Evolutionary conservation across 345 rosid genomes (phyloP).

Genomic region (Boechera divaricarpa): DNA sequence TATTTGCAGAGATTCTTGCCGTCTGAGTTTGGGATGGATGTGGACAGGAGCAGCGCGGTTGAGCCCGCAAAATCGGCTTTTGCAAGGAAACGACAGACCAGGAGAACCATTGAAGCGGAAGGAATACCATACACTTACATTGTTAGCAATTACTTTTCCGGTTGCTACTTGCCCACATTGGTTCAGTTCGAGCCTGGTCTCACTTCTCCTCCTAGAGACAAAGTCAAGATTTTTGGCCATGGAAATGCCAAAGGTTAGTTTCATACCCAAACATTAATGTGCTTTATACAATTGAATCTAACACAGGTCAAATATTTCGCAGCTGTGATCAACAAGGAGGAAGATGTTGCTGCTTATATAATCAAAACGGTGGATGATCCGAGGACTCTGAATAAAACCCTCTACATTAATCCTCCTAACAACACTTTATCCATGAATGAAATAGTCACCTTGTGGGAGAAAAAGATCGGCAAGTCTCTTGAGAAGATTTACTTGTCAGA

Average conservation of each 20-base stretch:
- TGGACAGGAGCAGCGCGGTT: conserved; percentile 55
- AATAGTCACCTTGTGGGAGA: conserved; percentile 69
- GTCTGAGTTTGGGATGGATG: conserved; percentile 74
- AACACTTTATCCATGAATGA: conserved; percentile 69
- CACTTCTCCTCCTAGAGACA: conserved; percentile 69
- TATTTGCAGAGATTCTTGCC: conserved; percentile 63
- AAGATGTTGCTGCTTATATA: conserved; percentile 58
- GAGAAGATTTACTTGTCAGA: conserved; percentile 60
- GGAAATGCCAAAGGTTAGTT: conserved; percentile 61
- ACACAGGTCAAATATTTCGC: not conserved
- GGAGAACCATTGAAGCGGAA: conserved; percentile 62
- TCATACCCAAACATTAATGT: not conserved
- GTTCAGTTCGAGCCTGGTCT: conserved; percentile 53
- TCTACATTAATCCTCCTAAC: conserved; percentile 59
- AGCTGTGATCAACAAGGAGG: conserved; percentile 66
- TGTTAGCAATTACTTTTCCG: conserved; percentile 54
- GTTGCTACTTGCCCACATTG: conserved; percentile 54
- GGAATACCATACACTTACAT: conserved; percentile 67
- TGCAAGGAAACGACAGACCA: conserved; percentile 50
- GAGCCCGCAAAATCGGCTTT: conserved; percentile 63
- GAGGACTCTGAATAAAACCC: conserved; percentile 61
- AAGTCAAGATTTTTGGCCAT: conserved; percentile 57
- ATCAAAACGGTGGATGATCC: conserved; percentile 70
- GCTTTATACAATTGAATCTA: not conserved
- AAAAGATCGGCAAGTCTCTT: conserved; percentile 63